Percentiles rank a stretch among this genome's conserved stretches.
phyloP scores from a whole-genome alignment of 108 stramenopile species.

The Aurantiochytrium sp. region DNA sequence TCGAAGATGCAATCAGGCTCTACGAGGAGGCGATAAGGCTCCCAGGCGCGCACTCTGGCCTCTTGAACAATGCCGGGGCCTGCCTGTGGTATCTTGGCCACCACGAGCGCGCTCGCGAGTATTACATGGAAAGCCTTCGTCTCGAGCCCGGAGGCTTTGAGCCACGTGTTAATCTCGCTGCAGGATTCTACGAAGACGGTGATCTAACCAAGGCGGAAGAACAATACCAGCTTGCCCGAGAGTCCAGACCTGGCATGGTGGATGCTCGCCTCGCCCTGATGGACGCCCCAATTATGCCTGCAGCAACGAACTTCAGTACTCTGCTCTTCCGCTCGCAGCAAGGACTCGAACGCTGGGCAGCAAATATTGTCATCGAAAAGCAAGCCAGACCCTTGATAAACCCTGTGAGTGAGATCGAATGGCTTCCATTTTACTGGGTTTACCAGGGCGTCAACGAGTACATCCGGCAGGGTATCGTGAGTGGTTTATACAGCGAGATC shows the following conservation, averaged over 20 bases:
- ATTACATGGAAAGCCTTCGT: not conserved
- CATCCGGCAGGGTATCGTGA: constrained; percentile 23
- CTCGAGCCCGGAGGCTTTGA: not conserved
- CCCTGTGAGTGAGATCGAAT: constrained; percentile 1
- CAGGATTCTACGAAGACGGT: not conserved
- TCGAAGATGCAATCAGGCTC: not conserved
- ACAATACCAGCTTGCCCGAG: not conserved
- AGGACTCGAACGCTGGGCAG: not conserved
- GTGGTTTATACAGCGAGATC: not conserved
- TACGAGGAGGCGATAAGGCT: not conserved
- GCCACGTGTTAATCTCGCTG: constrained; percentile 19
- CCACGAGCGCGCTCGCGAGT: not conserved
- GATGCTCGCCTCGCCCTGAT: not conserved
- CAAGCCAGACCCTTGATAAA: not conserved
- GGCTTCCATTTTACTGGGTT: constrained; percentile 41
- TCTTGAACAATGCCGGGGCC: not conserved
- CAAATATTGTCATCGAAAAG: not conserved
- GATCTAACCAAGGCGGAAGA: not conserved
- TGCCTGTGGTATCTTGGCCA: not conserved
- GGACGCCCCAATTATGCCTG: not conserved
- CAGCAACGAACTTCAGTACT: constrained; percentile 31
- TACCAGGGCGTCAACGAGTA: constrained; percentile 45
- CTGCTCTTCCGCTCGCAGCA: not conserved
- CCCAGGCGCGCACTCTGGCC: not conserved
- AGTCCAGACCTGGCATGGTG: not conserved